Evolutionary conservation across 345 rosid species (phyloP).

Genomic region (Aurinia saxatilis): DNA sequence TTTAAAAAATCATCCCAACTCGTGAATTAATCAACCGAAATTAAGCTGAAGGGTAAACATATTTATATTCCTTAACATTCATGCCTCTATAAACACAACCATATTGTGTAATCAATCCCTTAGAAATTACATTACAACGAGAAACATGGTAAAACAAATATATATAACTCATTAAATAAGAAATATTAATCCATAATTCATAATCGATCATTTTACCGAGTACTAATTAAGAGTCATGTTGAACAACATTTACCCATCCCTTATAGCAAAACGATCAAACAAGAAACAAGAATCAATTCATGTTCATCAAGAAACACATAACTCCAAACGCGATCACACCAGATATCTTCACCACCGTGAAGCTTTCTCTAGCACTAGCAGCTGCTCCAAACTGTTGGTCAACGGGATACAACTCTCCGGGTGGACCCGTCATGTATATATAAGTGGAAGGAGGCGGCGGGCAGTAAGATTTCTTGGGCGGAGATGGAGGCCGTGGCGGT

Average conservation of each 20-base stretch:
- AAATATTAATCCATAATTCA: neutral
- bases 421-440: slow-evolving; percentile 57
- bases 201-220: neutral
- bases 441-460: slow-evolving; percentile 49
- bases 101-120: neutral
- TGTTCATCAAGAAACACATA: slow-evolving; percentile 19
- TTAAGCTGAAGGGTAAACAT: neutral
- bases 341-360: slow-evolving; percentile 6
- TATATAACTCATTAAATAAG: neutral
- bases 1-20: neutral
- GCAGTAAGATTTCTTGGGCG: slow-evolving; percentile 39
- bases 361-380: slow-evolving; percentile 8
- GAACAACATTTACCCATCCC: neutral
- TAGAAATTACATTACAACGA: neutral
- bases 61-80: neutral
- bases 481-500: slow-evolving; percentile 37
- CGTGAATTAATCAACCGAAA: neutral
- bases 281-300: neutral
- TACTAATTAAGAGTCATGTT: neutral
- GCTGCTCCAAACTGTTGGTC: slow-evolving; percentile 33
- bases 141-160: neutral
- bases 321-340: slow-evolving; percentile 35
- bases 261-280: neutral
- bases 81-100: neutral
- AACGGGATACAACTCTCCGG: slow-evolving; percentile 49